Percentiles rank a stretch among this genome's conserved stretches.
Conservation (phyloP, 179 eudicot species). For the Drosera spatulata region DNA sequence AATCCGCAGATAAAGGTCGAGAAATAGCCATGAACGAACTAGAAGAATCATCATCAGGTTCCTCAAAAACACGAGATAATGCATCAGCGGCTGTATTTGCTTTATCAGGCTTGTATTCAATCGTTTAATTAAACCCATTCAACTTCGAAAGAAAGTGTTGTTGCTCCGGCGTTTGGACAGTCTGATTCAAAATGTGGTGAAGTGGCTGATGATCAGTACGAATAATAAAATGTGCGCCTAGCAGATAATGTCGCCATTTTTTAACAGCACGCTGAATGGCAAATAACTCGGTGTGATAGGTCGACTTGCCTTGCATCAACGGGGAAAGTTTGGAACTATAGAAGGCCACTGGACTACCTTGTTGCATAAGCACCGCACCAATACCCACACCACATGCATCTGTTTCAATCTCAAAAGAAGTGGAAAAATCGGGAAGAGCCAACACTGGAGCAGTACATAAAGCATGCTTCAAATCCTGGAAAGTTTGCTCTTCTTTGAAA, state of each 20-base stretch:
- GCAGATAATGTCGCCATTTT: constrained; percentile 6
- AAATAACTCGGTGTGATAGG: constrained; percentile 7
- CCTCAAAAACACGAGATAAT: too few relatives aligned
- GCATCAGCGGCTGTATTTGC: too few relatives aligned
- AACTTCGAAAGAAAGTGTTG: background rate
- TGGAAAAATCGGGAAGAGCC: background rate
- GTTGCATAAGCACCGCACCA: background rate
- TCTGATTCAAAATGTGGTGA: background rate
- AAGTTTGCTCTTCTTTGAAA: background rate
- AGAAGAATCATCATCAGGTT: too few relatives aligned
- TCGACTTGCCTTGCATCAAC: background rate
- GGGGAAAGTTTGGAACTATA: background rate
- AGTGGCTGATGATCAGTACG: constrained; percentile 1
- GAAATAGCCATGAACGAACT: too few relatives aligned
- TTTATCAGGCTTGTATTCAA: too few relatives aligned
- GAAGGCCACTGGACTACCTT: background rate
- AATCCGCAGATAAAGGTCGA: too few relatives aligned
- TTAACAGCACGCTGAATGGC: constrained; percentile 1
- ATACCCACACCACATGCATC: background rate
- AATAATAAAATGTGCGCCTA: background rate
- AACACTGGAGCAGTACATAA: background rate
- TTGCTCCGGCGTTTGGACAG: background rate
- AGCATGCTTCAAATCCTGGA: background rate
- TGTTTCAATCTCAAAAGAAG: background rate
- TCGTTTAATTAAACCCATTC: background rate